Evolutionary conservation across 257 asterid genomes (phyloP).

Genomic region (Capsicum rhomboideum): DNA sequence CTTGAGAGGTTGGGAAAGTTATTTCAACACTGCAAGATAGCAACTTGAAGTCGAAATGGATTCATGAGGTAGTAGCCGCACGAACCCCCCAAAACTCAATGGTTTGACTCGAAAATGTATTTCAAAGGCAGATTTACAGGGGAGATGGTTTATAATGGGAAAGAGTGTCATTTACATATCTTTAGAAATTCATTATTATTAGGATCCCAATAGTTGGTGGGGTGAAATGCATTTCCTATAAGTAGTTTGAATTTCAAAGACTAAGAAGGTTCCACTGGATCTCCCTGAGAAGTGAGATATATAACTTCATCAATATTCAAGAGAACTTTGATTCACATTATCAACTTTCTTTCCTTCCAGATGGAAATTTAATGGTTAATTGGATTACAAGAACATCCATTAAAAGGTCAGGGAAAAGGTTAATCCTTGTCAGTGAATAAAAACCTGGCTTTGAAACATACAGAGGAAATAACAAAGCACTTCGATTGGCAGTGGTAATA

Average conservation of each 20-base stretch:
- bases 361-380: not conserved
- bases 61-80: not conserved
- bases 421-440: not conserved
- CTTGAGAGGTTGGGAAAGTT: not conserved
- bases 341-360: not conserved
- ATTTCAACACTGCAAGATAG: not conserved
- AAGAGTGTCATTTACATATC: not conserved
- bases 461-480: not conserved
- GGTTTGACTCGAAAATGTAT: not conserved
- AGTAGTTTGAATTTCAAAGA: not conserved
- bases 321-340: not conserved
- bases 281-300: not conserved
- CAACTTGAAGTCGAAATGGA: not conserved
- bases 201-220: not conserved
- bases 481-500: not conserved
- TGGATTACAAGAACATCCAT: not conserved
- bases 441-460: not conserved
- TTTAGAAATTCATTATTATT: not conserved
- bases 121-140: not conserved
- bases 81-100: not conserved
- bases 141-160: not conserved
- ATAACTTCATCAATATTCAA: not conserved
- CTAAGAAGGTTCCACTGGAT: not conserved
- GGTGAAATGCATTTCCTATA: not conserved
- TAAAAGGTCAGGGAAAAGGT: not conserved